A percentile compares a stretch with the other conserved stretches of the same genome.
phyloP scores from a whole-genome alignment of 805 yeast species.

The Ogataea chonburiensis region DNA sequence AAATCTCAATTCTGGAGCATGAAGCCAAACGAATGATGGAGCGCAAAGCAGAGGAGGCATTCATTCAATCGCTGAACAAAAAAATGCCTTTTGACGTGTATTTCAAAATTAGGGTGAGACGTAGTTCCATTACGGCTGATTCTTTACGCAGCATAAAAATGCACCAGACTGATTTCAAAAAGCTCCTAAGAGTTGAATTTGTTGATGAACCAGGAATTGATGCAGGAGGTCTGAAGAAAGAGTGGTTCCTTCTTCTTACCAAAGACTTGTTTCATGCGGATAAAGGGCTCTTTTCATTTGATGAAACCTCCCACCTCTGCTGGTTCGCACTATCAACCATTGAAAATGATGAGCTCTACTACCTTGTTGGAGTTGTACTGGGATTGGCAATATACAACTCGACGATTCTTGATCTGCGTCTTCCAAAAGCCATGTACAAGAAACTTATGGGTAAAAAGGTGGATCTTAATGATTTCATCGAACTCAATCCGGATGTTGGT shows the following conservation, averaged over 20 bases:
- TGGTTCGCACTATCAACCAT: conserved; percentile 68
- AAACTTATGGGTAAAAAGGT: conserved; percentile 57
- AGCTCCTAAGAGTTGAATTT: conserved; percentile 76
- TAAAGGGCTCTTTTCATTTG: conserved; percentile 63
- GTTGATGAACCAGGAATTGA: conserved; percentile 90
- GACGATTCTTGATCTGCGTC: conserved; percentile 73
- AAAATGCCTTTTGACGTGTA: conserved; percentile 63
- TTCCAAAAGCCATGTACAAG: conserved; percentile 78
- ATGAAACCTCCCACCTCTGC: conserved; percentile 64
- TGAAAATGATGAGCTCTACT: conserved; percentile 55
- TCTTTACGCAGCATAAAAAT: conserved; percentile 63
- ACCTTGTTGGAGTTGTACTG: conserved; percentile 77
- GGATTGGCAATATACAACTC: conserved; percentile 93
- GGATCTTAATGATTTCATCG: conserved; percentile 61
- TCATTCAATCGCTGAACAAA: conserved; percentile 67
- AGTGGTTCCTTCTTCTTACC: conserved; percentile 83
- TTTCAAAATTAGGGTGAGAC: conserved; percentile 64
- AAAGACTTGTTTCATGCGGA: conserved; percentile 66
- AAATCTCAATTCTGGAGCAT: conserved; percentile 75
- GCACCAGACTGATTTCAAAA: conserved; percentile 61
- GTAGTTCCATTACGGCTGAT: conserved; percentile 68
- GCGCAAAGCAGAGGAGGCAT: conserved; percentile 84
- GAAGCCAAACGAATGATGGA: conserved; percentile 84
- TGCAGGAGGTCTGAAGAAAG: conserved; percentile 92
- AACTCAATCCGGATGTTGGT: conserved; percentile 69